Conservation (phyloP, 1,284 basidiomycete genomes). For the Phaffia rhodozyma region DNA sequence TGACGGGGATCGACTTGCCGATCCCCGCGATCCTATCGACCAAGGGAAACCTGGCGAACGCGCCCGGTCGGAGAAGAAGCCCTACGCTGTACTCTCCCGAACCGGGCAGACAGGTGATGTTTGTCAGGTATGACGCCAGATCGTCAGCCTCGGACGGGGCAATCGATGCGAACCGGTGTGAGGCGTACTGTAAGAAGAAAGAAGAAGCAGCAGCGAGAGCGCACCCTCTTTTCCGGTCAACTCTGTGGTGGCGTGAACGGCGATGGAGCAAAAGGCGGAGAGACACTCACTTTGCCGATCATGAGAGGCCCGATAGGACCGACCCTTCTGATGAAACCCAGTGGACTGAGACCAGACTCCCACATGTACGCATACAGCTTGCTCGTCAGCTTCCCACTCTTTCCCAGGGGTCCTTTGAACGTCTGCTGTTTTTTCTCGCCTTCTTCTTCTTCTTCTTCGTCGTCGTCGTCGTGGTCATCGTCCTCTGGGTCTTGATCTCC, state of each 20-base stretch:
- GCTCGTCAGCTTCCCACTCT: constrained; percentile 7
- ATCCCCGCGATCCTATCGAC: neutral
- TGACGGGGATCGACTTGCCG: neutral
- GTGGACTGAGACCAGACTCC: constrained; percentile 9
- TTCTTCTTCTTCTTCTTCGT: constrained; percentile 1
- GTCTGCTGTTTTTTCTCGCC: constrained; percentile 6
- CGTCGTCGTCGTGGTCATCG: constrained; percentile 2
- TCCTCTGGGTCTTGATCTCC: neutral
- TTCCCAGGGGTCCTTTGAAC: constrained; percentile 14
- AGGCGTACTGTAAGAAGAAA: constrained; percentile 1
- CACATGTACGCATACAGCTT: constrained; percentile 13
- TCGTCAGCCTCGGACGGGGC: neutral
- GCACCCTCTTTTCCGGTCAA: no score
- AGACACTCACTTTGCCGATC: constrained; percentile 6
- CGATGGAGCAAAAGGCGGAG: neutral
- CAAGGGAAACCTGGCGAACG: constrained; percentile 9
- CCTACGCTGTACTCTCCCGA: constrained; percentile 12
- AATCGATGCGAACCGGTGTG: constrained; percentile 4
- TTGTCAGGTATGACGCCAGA: constrained; percentile 10
- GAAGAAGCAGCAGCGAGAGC: neutral
- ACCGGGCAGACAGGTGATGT: constrained; percentile 11
- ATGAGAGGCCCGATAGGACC: constrained; percentile 11
- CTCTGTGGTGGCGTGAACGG: no score
- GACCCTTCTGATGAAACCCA: constrained; percentile 7
- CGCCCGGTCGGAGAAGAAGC: constrained; percentile 8